Conservation (phyloP, 2,329 filamentous ascomycete species). For the Neodidymelliopsis sp. region DNA sequence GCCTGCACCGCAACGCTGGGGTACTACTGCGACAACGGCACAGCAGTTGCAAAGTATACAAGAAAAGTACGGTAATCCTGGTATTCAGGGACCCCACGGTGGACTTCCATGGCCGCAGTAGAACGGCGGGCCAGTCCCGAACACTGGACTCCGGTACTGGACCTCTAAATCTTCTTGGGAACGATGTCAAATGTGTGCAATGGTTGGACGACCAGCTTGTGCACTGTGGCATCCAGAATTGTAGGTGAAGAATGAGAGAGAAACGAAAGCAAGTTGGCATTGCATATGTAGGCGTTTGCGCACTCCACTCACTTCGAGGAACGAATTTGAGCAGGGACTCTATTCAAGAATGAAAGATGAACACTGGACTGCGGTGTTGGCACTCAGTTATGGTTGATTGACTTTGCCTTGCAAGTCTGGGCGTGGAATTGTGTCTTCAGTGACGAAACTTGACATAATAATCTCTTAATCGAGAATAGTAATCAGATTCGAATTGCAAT, state of each 20-base stretch:
- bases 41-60: slow-evolving; percentile 43
- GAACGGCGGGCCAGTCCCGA: neutral
- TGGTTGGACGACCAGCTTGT: neutral
- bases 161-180: neutral
- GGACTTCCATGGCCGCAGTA: slow-evolving; percentile 16
- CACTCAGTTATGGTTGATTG: neutral
- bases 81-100: slow-evolving; percentile 6
- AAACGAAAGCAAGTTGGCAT: neutral
- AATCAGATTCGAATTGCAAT: no score
- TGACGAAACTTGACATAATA: neutral
- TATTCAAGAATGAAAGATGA: no score
- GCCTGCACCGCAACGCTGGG: slow-evolving; percentile 31
- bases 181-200: neutral
- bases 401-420: neutral
- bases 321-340: no score
- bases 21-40: slow-evolving; percentile 35
- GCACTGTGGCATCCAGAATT: neutral
- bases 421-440: neutral
- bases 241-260: neutral
- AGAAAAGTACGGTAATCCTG: slow-evolving; percentile 38
- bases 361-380: no score
- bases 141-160: neutral
- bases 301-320: neutral
- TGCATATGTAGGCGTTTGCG: neutral
- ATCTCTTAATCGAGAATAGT: no score